Conservation (phyloP, 2,329 filamentous ascomycete genomes). For the Aspergillus oerlinghausenensis region DNA sequence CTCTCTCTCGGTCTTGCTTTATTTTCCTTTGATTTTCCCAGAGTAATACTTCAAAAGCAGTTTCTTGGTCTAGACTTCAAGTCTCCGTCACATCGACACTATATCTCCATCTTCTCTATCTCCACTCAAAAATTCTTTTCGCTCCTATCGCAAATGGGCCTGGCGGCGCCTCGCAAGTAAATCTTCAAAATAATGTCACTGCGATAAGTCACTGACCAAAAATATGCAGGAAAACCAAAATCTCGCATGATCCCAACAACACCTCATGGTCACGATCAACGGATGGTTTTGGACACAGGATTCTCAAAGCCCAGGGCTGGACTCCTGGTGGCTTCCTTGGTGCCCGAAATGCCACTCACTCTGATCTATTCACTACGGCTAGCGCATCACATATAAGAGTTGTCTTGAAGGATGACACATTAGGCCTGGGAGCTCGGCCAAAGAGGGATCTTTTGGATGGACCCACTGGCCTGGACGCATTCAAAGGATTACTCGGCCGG, state of each 20-base stretch:
- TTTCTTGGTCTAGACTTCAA: background rate
- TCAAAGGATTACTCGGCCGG: slow-evolving; percentile 79
- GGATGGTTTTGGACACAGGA: slow-evolving; percentile 79
- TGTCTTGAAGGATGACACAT: slow-evolving; percentile 80
- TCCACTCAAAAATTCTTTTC: background rate
- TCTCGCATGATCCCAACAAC: slow-evolving; percentile 91
- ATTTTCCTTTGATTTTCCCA: background rate
- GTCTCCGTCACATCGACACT: background rate
- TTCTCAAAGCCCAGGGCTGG: slow-evolving; percentile 87
- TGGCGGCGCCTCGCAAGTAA: slow-evolving; percentile 64
- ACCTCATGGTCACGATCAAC: slow-evolving; percentile 85
- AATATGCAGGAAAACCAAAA: slow-evolving; percentile 56
- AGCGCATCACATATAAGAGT: slow-evolving; percentile 84
- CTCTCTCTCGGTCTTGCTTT: background rate
- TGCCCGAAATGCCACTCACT: slow-evolving; percentile 68
- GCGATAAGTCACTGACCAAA: background rate
- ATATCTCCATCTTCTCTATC: background rate
- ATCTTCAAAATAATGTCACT: slow-evolving; percentile 4
- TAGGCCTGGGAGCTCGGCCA: slow-evolving; percentile 79
- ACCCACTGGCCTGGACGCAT: slow-evolving; percentile 79
- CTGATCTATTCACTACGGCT: slow-evolving; percentile 70
- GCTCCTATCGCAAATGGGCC: slow-evolving; percentile 53
- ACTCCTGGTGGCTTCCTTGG: slow-evolving; percentile 78
- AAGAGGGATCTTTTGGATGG: slow-evolving; percentile 62
- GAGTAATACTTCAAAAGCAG: background rate